phyloP scores from a whole-genome alignment of 177 flowering plant species.

The Vitis hybrid region DNA sequence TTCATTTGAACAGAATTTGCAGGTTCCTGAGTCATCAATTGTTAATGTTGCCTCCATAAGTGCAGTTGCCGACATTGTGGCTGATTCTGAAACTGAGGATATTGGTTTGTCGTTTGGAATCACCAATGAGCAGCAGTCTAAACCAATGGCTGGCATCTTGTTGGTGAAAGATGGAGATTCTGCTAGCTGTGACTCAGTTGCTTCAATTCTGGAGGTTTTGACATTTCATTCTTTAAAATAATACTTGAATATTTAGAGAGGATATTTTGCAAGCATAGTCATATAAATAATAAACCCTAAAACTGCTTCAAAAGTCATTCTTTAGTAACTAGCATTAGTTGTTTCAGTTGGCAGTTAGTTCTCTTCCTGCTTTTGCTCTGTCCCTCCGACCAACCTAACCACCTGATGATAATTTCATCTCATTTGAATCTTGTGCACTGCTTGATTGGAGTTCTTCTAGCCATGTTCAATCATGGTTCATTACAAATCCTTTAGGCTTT shows the following conservation, averaged over 20 bases:
- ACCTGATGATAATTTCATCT: no score
- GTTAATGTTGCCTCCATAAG: neutral
- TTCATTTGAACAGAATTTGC: neutral
- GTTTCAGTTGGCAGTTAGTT: no score
- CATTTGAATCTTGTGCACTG: no score
- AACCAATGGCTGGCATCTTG: neutral
- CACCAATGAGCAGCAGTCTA: neutral
- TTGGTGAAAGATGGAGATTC: neutral
- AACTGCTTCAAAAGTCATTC: no score
- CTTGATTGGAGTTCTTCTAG: no score
- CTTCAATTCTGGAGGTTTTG: conserved; percentile 20
- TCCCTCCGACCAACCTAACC: no score
- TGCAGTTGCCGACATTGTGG: conserved; percentile 5
- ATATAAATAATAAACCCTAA: neutral
- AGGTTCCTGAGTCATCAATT: neutral
- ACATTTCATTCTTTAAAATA: neutral
- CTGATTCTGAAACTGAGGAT: conserved; percentile 5
- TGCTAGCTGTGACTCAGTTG: neutral
- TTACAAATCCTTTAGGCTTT: no score
- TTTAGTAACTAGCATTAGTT: no score
- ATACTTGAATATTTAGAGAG: neutral
- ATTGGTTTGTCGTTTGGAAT: neutral
- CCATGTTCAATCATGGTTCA: no score
- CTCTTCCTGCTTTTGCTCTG: no score
- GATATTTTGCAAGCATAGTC: neutral